These are phyloP conservation scores for Daedaleopsis sinensis DNA, from an alignment of 768 basidiomycete genomes.

Conservation along the genomic window DNA sequence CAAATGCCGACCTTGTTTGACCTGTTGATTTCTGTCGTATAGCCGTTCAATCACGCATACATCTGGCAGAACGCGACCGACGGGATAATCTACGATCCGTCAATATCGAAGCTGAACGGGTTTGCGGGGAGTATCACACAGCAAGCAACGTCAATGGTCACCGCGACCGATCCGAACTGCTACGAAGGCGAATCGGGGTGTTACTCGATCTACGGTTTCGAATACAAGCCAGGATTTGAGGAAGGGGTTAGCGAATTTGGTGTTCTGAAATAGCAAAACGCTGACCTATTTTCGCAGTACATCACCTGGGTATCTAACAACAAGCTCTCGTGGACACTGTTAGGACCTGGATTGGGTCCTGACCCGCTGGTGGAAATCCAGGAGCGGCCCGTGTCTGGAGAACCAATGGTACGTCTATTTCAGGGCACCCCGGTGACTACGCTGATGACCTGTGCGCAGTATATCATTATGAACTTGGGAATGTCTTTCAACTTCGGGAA, in stretches of 20 bases:
- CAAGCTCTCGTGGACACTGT: constrained; percentile 73
- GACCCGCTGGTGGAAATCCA: constrained; percentile 64
- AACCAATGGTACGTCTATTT: constrained; percentile 72
- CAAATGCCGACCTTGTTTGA: not conserved
- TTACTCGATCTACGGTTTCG: constrained; percentile 81
- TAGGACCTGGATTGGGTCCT: constrained; percentile 65
- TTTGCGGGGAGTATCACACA: constrained; percentile 74
- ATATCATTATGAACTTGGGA: constrained; percentile 84
- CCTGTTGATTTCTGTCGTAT: not conserved
- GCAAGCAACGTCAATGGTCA: constrained; percentile 78
- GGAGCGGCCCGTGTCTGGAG: constrained; percentile 70
- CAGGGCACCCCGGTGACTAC: not conserved
- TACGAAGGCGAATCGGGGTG: constrained; percentile 66
- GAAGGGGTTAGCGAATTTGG: constrained; percentile 48
- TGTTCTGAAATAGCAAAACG: not conserved
- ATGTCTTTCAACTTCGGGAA: constrained; percentile 80
- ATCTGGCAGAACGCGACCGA: constrained; percentile 65
- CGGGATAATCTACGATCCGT: constrained; percentile 56
- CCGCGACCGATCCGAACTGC: constrained; percentile 65
- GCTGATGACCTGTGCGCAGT: constrained; percentile 44
- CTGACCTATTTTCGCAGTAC: constrained; percentile 51
- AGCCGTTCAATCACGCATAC: constrained; percentile 82
- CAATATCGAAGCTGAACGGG: constrained; percentile 58
- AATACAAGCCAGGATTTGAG: constrained; percentile 66
- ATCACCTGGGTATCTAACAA: constrained; percentile 83